A percentile compares a stretch with the other conserved stretches of the same genome.
phyloP scores from a whole-genome alignment of 139 green algal species.

The Volvox reticuliferus region DNA sequence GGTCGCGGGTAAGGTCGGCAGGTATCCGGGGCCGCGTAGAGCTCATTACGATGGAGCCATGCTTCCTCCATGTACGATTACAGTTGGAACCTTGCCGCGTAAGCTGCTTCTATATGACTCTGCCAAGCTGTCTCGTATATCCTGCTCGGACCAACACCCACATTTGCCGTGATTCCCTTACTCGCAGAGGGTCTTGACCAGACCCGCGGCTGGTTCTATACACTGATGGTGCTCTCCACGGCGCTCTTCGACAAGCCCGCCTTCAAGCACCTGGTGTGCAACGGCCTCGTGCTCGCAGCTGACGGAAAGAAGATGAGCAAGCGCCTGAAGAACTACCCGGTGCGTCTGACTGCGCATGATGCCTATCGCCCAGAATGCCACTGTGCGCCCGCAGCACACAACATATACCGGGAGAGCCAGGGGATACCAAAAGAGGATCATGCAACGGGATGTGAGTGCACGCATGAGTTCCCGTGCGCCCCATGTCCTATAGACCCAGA shows the following conservation, averaged over 20 bases:
- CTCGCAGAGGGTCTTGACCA: conserved; percentile 92
- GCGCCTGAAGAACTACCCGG: conserved; percentile 98
- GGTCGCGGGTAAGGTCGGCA: no score
- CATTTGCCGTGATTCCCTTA: no score
- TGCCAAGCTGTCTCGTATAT: not conserved
- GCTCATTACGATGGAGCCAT: no score
- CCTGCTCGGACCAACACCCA: not conserved
- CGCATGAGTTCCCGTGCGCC: no score
- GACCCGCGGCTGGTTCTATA: conserved; percentile 99
- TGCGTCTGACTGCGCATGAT: conserved; percentile 37
- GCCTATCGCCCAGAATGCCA: not conserved
- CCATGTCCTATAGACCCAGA: no score
- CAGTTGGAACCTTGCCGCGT: no score
- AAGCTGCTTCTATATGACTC: not conserved
- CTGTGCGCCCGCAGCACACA: not conserved
- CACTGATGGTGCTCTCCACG: conserved; percentile 98
- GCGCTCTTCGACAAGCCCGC: conserved; percentile 98
- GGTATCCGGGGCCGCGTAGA: no score
- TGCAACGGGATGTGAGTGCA: no score
- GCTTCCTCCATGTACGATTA: no score
- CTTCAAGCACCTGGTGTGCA: conserved; percentile 99
- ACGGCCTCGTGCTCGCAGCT: conserved; percentile 96
- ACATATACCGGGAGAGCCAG: no score
- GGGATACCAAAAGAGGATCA: no score
- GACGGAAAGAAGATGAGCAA: conserved; percentile 99